Base-by-base conservation (phyloP, 2,329 filamentous ascomycete species). In the Talaromyces funiculosus region DNA sequence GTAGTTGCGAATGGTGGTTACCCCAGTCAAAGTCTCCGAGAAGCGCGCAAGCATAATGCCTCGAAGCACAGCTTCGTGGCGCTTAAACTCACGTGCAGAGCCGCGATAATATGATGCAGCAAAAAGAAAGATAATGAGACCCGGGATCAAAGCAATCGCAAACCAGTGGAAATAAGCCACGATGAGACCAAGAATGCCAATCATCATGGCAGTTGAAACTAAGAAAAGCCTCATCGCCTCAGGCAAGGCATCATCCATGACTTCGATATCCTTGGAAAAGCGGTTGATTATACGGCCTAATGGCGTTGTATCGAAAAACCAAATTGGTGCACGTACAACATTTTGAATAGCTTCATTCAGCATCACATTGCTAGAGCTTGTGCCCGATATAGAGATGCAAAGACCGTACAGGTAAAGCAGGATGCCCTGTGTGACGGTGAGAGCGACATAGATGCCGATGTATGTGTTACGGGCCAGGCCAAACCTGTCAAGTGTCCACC, bases 1-100 rank as follows among this genome's bases (percentile, higher is more conserved):
- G 65, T 89, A 93, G 0, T 87, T 87, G 12, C 90, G 84, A 58
- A 93, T 90, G 0, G 90, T 92, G 1, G 84, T 80, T 20, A 94
- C 83, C 5, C 90, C 90, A 0, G 84, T 82, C 12, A 93, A 80
- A 0, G 88, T 84, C 1, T 87, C 86, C 10, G 86, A 87, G 67
- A 92, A 92, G 63, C 90, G 85, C 70, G 92, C 90, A 66, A 91
- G 92, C 1, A 93, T 85, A 0, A 90, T 90, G 0, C 86, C 90
- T 72, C 91, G 92, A 59, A 85, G 83, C 3, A 83, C 90, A 65
- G 86, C 90, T 72, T 93, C 90, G 1, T 93, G 81, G 4, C 90
- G 81, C 75, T 92, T 93, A 64, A 88, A 81, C 33, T 91, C 88
- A 42, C 90, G 81, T 0, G 89, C 89, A 1, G 83, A 89, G 16